Conservation (phyloP, 208 protist genomes). For the Leishmania mexicana region DNA sequence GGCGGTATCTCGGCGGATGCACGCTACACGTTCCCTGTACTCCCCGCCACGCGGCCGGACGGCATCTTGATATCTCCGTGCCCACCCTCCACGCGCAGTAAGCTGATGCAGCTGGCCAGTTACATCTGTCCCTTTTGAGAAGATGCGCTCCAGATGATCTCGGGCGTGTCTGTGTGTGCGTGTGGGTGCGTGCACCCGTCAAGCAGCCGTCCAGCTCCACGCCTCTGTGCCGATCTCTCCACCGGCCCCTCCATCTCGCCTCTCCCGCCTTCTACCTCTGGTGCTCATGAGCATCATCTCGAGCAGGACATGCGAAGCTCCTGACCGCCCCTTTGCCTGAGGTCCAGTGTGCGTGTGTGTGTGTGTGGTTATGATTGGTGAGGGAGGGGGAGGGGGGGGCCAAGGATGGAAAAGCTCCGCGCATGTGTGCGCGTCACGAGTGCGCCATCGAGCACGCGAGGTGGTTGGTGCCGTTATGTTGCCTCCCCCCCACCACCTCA, state of each 20-base stretch:
- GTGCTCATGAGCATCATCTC: background rate
- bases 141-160: background rate
- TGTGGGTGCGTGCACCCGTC: background rate
- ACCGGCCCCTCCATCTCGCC: no score
- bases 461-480: no score
- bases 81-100: slow-evolving; percentile 37
- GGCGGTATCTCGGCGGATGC: slow-evolving; percentile 11
- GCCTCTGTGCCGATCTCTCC: background rate
- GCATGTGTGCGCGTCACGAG: no score
- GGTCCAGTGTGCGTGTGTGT: no score
- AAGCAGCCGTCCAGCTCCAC: background rate
- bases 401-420: background rate
- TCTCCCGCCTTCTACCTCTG: background rate
- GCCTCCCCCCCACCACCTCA: no score
- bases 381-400: no score
- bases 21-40: slow-evolving; percentile 19
- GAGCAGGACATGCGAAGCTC: background rate
- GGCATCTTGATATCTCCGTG: slow-evolving; percentile 51
- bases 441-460: no score
- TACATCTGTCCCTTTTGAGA: slow-evolving; percentile 63
- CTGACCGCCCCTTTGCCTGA: background rate
- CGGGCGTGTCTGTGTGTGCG: background rate
- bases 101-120: slow-evolving; percentile 54
- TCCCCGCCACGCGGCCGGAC: slow-evolving; percentile 43
- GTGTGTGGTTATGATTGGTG: no score